These are phyloP conservation scores for Eucalyptus grandis DNA, from an alignment of 345 rosid genomes.

Conservation along the genomic window DNA sequence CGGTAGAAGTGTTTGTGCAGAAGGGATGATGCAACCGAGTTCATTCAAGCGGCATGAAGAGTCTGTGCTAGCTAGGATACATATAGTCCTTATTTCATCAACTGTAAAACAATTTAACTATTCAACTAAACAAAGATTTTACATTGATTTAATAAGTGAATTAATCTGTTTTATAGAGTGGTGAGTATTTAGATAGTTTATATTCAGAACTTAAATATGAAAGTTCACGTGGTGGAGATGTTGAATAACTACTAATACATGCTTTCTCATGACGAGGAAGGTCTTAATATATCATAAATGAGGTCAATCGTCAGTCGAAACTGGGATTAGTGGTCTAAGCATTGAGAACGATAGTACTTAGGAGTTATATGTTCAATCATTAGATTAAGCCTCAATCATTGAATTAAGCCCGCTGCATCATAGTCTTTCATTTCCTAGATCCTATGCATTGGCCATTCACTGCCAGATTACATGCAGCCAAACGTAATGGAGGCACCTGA, in stretches of 20 bases:
- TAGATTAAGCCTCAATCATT: not conserved
- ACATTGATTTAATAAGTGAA: not conserved
- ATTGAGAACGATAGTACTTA: not conserved
- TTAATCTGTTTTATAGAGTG: not conserved
- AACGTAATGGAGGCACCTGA: not conserved
- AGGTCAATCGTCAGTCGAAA: not conserved
- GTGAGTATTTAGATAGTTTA: not conserved
- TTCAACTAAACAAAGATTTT: not conserved
- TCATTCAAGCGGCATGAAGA: not conserved
- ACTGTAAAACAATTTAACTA: not conserved
- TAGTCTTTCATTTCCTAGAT: not conserved
- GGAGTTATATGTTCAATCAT: not conserved
- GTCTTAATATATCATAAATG: not conserved
- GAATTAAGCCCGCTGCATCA: not conserved
- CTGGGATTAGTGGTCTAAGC: not conserved
- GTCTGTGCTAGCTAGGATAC: not conserved
- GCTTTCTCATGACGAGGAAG: not conserved
- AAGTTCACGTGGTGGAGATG: not conserved
- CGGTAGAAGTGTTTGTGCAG: not conserved
- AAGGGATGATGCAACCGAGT: not conserved
- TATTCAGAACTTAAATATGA: not conserved
- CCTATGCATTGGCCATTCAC: not conserved
- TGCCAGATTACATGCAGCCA: not conserved
- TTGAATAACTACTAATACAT: not conserved
- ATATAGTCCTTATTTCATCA: not conserved